Evolutionary conservation across 352 stramenopile species (phyloP).

Genomic region (Pythium grandisporangium): DNA sequence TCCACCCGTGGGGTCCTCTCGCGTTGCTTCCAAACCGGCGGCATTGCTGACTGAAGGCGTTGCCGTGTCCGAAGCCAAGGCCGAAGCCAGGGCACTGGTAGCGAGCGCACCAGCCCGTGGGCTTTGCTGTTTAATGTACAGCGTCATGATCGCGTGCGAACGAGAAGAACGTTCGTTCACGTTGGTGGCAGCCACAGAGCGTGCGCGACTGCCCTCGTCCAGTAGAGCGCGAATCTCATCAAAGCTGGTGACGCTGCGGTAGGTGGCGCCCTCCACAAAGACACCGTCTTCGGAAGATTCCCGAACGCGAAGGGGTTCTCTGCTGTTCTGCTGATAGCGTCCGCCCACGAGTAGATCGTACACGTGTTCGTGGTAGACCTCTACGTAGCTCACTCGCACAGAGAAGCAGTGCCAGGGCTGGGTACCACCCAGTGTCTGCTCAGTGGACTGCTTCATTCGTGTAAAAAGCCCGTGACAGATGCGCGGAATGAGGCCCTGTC

Average conservation of each 20-base stretch:
- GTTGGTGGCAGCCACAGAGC: slow-evolving; percentile 39
- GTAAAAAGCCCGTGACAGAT: slow-evolving; percentile 56
- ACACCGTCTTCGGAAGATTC: slow-evolving; percentile 64
- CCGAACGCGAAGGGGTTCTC: slow-evolving; percentile 58
- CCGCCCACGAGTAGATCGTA: slow-evolving; percentile 42
- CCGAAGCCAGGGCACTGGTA: slow-evolving; percentile 6
- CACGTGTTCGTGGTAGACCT: slow-evolving; percentile 72
- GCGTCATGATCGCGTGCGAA: slow-evolving; percentile 56
- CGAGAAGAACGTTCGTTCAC: slow-evolving; percentile 36
- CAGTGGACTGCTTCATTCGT: slow-evolving; percentile 19
- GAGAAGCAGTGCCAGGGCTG: too few relatives aligned
- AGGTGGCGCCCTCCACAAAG: slow-evolving; percentile 50
- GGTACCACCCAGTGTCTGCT: slow-evolving; percentile 7
- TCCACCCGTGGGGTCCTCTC: too few relatives aligned
- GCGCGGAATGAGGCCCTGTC: slow-evolving; percentile 42
- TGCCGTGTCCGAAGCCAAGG: slow-evolving; percentile 7
- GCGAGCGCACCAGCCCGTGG: slow-evolving; percentile 1
- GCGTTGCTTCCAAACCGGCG: too few relatives aligned
- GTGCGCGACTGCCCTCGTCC: slow-evolving; percentile 47
- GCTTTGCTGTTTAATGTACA: slow-evolving; percentile 37
- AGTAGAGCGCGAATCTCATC: slow-evolving; percentile 45
- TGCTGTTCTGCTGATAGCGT: slow-evolving; percentile 15
- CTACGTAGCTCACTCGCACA: slow-evolving; percentile 70
- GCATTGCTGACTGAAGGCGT: not conserved
- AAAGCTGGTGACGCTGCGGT: slow-evolving; percentile 33